Evolutionary conservation across 179 eudicot species (phyloP), one percentile per base, ranked within the genome.

Genomic region (Silene vulgaris): DNA sequence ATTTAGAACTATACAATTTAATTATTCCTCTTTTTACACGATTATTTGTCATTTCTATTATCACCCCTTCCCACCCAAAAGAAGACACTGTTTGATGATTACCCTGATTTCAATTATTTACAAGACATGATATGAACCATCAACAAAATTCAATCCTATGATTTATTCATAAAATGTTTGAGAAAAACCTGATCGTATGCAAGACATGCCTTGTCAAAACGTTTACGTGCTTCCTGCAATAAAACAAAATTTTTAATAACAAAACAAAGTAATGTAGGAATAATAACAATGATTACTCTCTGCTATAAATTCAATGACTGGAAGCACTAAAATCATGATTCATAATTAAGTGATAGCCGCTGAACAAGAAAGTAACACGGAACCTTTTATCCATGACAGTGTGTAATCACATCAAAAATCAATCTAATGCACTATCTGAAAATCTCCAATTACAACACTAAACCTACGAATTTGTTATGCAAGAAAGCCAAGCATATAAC

Each of bases 121-220:
- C 0, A 17, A 45, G 17, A n/a, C 26, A 30, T 72, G 26, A 56
- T 23, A 52, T 40, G 12, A 69, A 32, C 43, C 5, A 8, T 23
- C 5, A 45, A 40, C 11, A 13, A 26, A 23, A 70, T 32, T 30
- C 20, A 40, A 76, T 17, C 40, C 50, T 32, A 12, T 71, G 16
- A 28, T 20, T 28, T 35, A 72, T 17, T 57, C 21, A 16, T 16
- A 40, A 71, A 59, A 11, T n/a, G 26, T 76, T 76, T 48, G 75
- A 72, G 73, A 52, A 75, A 73, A 71, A 95, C 99, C 99, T 95
- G 99, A 65, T 95, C 99, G 81, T 95, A 95, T 50, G 80, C 75
- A 78, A 95, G 89, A 82, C 90, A 88, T 19, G 99, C 96, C 87
- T 92, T 95, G 82, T 95, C 99, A 82, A 95, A 95, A 56, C 97